phyloP scores from a whole-genome alignment of 1,284 basidiomycete species.

The Marasmius tenuissimus region DNA sequence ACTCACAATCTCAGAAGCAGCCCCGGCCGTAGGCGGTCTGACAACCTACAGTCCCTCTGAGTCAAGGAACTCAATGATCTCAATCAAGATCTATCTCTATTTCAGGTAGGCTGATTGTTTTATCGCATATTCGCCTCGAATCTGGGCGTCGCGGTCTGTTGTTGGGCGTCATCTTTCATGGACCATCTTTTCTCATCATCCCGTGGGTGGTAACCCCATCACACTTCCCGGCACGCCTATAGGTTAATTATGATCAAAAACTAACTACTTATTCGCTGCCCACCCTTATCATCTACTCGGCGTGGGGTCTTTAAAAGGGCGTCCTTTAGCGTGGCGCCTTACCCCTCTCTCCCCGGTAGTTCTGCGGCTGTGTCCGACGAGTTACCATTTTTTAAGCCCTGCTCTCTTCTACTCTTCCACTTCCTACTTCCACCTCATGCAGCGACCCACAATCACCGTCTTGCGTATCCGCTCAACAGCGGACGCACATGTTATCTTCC shows the following conservation, averaged over 20 bases:
- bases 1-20: too few relatives aligned
- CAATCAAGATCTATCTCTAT: too few relatives aligned
- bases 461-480: conserved; percentile 49
- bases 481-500: conserved; percentile 77
- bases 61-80: too few relatives aligned
- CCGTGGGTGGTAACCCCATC: conserved; percentile 8
- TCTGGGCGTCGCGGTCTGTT: background rate
- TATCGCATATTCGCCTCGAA: too few relatives aligned
- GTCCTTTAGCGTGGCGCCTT: conserved; percentile 7
- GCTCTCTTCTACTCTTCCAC: conserved; percentile 11
- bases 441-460: conserved; percentile 40
- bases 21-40: too few relatives aligned
- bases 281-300: conserved; percentile 9
- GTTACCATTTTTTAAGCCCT: background rate
- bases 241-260: conserved; percentile 6
- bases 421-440: conserved; percentile 26
- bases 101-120: too few relatives aligned
- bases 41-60: too few relatives aligned
- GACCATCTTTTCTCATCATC: conserved; percentile 4
- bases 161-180: background rate
- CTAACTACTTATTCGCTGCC: background rate
- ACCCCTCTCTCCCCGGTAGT: conserved; percentile 9
- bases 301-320: conserved; percentile 13
- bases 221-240: conserved; percentile 10
- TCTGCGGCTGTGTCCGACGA: background rate